A percentile compares a stretch with the other conserved stretches of the same genome.
These are phyloP conservation scores for Penicillium sp. DNA, from an alignment of 2,329 filamentous ascomycete genomes.

Conservation along the genomic window DNA sequence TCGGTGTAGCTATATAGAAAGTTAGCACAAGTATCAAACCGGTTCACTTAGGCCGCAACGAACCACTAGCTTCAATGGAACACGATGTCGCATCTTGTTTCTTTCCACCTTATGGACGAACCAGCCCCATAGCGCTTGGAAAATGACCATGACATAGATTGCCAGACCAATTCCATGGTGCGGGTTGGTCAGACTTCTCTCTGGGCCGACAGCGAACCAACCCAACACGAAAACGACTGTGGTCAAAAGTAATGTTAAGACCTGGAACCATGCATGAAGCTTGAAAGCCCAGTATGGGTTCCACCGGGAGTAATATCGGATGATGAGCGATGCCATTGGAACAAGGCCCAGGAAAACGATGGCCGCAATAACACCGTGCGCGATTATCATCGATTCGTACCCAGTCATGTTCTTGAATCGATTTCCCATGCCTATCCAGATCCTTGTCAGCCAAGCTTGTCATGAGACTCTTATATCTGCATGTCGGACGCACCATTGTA, in stretches of 20 bases:
- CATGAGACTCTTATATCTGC: no score
- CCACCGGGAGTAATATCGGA: constrained; percentile 60
- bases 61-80: constrained; percentile 61
- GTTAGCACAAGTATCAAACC: constrained; percentile 3
- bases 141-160: constrained; percentile 61
- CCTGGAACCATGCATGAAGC: constrained; percentile 64
- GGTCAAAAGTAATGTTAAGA: constrained; percentile 59
- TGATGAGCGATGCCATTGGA: constrained; percentile 59
- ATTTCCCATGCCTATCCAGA: constrained; percentile 61
- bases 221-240: constrained; percentile 63
- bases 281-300: constrained; percentile 57
- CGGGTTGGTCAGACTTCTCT: constrained; percentile 62
- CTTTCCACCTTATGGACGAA: constrained; percentile 56
- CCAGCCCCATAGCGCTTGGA: constrained; percentile 60
- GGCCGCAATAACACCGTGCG: constrained; percentile 61
- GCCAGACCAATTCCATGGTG: constrained; percentile 68
- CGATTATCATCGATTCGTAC: constrained; percentile 60
- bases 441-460: neutral
- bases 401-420: constrained; percentile 60
- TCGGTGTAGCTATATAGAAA: constrained; percentile 70
- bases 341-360: constrained; percentile 63
- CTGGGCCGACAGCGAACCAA: constrained; percentile 63
- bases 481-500: constrained; percentile 58
- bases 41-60: constrained; percentile 19
- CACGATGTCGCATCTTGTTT: constrained; percentile 53